Conservation (phyloP, 2,329 filamentous ascomycete species). For the Aschersonia sp. region DNA sequence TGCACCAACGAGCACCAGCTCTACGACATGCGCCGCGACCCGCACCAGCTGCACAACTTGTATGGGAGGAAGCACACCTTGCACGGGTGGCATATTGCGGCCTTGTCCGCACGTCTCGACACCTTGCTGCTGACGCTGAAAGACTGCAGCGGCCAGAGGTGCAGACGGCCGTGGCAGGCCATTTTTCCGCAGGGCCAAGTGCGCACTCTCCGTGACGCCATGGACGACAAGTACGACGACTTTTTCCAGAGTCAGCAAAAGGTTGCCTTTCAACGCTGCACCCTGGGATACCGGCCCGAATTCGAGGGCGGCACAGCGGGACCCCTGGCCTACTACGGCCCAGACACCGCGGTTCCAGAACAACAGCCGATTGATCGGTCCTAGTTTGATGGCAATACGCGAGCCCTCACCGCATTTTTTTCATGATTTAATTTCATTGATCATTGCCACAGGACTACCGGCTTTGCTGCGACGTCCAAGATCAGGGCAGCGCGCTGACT, state of each 20-base stretch:
- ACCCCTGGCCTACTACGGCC: background rate
- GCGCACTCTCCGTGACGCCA: conserved; percentile 32
- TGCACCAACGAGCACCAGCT: conserved; percentile 53
- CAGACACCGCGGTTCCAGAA: background rate
- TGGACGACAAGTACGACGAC: conserved; percentile 29
- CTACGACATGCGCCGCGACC: conserved; percentile 45
- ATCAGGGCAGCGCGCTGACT: no score
- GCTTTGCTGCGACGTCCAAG: no score
- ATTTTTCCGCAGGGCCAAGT: conserved; percentile 40
- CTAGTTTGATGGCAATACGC: background rate
- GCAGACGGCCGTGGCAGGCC: conserved; percentile 39
- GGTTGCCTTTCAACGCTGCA: conserved; percentile 38
- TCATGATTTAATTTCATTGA: background rate
- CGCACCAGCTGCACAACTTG: conserved; percentile 34
- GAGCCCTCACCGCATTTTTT: background rate
- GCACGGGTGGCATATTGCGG: conserved; percentile 17
- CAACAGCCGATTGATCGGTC: conserved; percentile 1
- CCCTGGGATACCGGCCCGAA: conserved; percentile 33
- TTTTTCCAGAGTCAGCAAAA: conserved; percentile 32
- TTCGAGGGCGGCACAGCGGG: conserved; percentile 2
- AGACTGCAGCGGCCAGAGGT: conserved; percentile 39
- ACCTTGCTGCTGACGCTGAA: conserved; percentile 45
- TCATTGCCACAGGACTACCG: no score
- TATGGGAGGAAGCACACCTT: conserved; percentile 7
- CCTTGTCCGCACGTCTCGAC: conserved; percentile 37